Percentiles rank a stretch among this genome's conserved stretches.
phyloP scores from a whole-genome alignment of 2,329 filamentous ascomycete species.

The Aspergillus sclerotialis region DNA sequence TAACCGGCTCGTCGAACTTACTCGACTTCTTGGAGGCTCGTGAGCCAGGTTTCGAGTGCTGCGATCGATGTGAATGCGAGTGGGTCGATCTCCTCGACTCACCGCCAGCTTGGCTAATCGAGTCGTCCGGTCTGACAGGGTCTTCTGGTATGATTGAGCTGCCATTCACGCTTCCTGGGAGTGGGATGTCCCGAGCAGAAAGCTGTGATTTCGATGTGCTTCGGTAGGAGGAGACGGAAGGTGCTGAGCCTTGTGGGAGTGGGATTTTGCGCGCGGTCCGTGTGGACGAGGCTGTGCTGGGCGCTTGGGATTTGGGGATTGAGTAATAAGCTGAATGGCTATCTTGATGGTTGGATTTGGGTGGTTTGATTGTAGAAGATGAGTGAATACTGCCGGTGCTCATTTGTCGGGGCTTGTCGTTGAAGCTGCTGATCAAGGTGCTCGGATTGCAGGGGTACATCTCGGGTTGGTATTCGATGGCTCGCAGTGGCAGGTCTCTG shows the following conservation, averaged over 20 bases:
- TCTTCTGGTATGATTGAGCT: constrained; percentile 43
- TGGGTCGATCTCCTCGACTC: constrained; percentile 18
- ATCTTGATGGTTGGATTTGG: constrained; percentile 21
- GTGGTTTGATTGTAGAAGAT: constrained; percentile 29
- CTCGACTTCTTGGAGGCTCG: constrained; percentile 23
- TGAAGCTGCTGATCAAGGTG: constrained; percentile 38
- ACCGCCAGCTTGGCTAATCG: constrained; percentile 60
- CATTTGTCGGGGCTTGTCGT: constrained; percentile 24
- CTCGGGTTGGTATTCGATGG: constrained; percentile 31
- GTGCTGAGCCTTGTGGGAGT: constrained; percentile 24
- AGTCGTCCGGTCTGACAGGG: constrained; percentile 76
- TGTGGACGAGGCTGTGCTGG: constrained; percentile 22
- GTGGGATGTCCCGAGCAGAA: constrained; percentile 21
- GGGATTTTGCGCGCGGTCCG: constrained; percentile 31
- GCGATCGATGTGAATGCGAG: constrained; percentile 18
- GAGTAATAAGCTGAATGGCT: constrained; percentile 15
- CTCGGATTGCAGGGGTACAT: constrained; percentile 26
- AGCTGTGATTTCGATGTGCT: constrained; percentile 14
- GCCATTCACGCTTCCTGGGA: constrained; percentile 26
- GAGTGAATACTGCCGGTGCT: constrained; percentile 27
- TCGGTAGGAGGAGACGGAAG: constrained; percentile 19
- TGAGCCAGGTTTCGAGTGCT: constrained; percentile 20
- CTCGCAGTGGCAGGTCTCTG: constrained; percentile 28
- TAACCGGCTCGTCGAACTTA: constrained; percentile 32
- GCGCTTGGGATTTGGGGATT: constrained; percentile 13